Percentiles rank a stretch among this genome's conserved stretches.
Evolutionary conservation across 2,329 filamentous ascomycete genomes (phyloP).

Genomic region (Calonectria multiphialidica): DNA sequence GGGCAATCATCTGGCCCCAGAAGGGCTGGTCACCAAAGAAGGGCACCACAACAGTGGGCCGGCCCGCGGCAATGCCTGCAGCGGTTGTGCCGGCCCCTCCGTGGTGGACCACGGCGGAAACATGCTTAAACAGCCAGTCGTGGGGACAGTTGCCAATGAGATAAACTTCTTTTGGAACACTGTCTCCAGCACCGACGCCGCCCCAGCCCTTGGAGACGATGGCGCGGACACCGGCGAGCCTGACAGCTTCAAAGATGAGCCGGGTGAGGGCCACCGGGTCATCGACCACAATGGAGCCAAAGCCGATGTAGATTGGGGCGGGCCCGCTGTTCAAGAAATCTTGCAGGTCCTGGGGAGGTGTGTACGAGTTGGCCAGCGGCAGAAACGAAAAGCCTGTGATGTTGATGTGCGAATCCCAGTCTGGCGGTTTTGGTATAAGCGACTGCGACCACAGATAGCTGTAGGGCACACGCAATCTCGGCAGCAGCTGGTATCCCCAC

Average conservation of each 20-base stretch:
- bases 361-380: slow-evolving; percentile 63
- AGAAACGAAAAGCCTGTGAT: slow-evolving; percentile 75
- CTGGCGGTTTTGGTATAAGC: slow-evolving; percentile 73
- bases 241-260: slow-evolving; percentile 70
- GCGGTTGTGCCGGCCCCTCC: slow-evolving; percentile 76
- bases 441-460: slow-evolving; percentile 80
- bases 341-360: slow-evolving; percentile 64
- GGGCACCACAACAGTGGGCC: slow-evolving; percentile 73
- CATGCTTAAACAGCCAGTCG: slow-evolving; percentile 74
- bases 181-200: slow-evolving; percentile 63
- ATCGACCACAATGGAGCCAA: slow-evolving; percentile 76
- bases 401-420: slow-evolving; percentile 71
- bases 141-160: slow-evolving; percentile 76
- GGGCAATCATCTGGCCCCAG: slow-evolving; percentile 73
- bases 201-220: slow-evolving; percentile 76
- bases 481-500: slow-evolving; percentile 74
- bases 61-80: slow-evolving; percentile 69
- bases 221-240: slow-evolving; percentile 68
- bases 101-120: slow-evolving; percentile 72
- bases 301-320: slow-evolving; percentile 74
- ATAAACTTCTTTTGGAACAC: slow-evolving; percentile 63
- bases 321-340: slow-evolving; percentile 68
- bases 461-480: slow-evolving; percentile 72
- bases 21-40: slow-evolving; percentile 77
- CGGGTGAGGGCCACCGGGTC: slow-evolving; percentile 68